Evolutionary conservation across 768 basidiomycete species (phyloP).

Genomic region (Rhodotorula kratochvilovae): DNA sequence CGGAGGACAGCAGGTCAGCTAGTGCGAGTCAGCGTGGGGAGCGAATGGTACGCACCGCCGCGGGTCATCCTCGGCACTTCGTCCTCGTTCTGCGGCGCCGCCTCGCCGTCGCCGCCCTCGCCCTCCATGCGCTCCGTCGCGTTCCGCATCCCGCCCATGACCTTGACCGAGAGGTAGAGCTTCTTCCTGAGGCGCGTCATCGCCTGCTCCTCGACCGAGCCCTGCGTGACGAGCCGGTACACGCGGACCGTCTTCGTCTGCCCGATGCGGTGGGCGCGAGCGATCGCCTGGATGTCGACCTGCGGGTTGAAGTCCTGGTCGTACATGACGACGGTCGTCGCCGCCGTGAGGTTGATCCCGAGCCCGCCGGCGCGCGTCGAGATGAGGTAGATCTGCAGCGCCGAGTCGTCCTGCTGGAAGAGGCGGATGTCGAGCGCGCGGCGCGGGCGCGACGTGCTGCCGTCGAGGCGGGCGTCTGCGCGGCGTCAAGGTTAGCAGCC

Average conservation of each 20-base stretch:
- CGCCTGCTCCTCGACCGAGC: conserved; percentile 70
- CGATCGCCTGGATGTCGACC: conserved; percentile 48
- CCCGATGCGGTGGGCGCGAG: conserved; percentile 56
- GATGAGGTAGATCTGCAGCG: conserved; percentile 74
- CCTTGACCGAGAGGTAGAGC: conserved; percentile 62
- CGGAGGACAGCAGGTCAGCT: conserved; percentile 29
- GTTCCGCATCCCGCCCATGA: conserved; percentile 54
- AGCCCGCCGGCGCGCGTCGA: conserved; percentile 78
- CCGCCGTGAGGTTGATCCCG: conserved; percentile 66
- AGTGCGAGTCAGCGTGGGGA: conserved; percentile 11
- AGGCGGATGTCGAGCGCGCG: conserved; percentile 59
- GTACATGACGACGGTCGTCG: conserved; percentile 50
- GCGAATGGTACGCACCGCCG: not conserved
- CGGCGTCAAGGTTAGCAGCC: not conserved
- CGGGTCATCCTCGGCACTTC: conserved; percentile 39
- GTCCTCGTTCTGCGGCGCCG: conserved; percentile 36
- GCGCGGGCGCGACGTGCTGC: conserved; percentile 54
- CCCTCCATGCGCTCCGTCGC: conserved; percentile 20
- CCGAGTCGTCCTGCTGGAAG: conserved; percentile 63
- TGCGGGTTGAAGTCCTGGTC: conserved; percentile 46
- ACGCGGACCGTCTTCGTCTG: conserved; percentile 70
- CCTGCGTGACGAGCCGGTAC: conserved; percentile 64
- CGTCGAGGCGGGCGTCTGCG: conserved; percentile 27
- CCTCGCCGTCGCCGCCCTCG: conserved; percentile 37
- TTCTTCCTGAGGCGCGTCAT: conserved; percentile 67